Percentiles rank a stretch among this genome's conserved stretches.
These are phyloP conservation scores for Rhizomucor pusillus DNA, from an alignment of 371 early-diverging fungal species.

Conservation along the genomic window DNA sequence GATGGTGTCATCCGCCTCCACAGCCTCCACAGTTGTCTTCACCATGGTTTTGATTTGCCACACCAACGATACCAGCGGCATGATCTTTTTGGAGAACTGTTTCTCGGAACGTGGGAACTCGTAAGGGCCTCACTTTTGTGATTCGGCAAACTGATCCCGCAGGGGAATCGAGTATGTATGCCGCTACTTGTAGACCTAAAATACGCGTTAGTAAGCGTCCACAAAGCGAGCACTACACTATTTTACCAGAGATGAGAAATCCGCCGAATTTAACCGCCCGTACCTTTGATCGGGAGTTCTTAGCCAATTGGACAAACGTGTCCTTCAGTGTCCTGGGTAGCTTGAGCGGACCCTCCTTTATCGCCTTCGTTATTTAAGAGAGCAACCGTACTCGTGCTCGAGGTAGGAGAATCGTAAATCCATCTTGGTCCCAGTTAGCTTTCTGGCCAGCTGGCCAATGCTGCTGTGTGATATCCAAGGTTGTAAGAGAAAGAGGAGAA, in stretches of 20 bases:
- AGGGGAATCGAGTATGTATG: constrained; percentile 2
- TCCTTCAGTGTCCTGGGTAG: constrained; percentile 1
- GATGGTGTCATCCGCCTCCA: background rate
- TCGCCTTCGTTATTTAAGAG: background rate
- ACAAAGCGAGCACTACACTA: too few relatives aligned
- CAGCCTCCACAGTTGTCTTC: background rate
- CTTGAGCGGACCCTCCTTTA: background rate
- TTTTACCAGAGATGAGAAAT: constrained; percentile 7
- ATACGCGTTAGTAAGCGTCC: background rate
- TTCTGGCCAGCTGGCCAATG: too few relatives aligned
- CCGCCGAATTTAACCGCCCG: background rate
- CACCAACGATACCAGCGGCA: constrained; percentile 1
- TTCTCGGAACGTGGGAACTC: background rate
- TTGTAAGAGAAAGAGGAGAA: too few relatives aligned
- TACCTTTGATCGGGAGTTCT: background rate
- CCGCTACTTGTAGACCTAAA: background rate
- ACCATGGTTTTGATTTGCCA: constrained; percentile 3
- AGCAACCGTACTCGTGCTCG: constrained; percentile 2
- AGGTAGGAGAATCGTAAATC: background rate
- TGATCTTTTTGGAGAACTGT: background rate
- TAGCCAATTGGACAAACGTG: constrained; percentile 1
- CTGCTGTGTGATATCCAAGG: too few relatives aligned
- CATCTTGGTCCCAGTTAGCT: too few relatives aligned
- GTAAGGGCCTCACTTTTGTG: background rate
- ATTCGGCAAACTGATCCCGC: constrained; percentile 2